Base-by-base conservation (phyloP, 345 rosid species). In the Lepidium sativum region DNA sequence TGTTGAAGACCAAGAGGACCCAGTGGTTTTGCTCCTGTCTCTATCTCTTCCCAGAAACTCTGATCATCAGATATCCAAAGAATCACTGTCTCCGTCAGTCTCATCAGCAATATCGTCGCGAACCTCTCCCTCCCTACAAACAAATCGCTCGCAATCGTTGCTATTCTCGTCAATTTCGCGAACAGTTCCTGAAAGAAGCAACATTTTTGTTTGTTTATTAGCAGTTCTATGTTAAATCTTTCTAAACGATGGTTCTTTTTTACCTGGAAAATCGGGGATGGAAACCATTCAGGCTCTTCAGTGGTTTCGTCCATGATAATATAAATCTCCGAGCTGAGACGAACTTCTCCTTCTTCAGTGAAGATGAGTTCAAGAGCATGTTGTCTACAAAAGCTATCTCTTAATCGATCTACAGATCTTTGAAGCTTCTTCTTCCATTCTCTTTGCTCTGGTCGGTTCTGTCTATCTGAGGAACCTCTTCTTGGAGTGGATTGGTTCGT, bases 41-140 rank as follows among this genome's bases (percentile, higher is more conserved):
- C 94, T 44, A 89, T 79, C 68, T 89, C 96, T 75, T 81, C 87
- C 98, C 98, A 92, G 44, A 92, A 92, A 56, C 53, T 73, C 70
- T 86, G 88, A 73, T 92, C 98, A 72, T 92, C 89, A 12, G 97
- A 89, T 20, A 89, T 89, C 97, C 97, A 92, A 56, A 92, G 80
- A 60, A 92, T 84, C 72, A 92, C 92, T 0, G 98, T 84, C 75
- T 92, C 98, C 1, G 85, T 87, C 29, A 89, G 77, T 71, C 97
- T 84, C 97, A 92, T 87, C 70, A 92, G 70, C 49, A 92, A 63
- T 69, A 89, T 72, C 4, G 98, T 89, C 27, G 97, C 91, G 42
- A 87, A 87, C 60, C 97, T 81, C 80, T 92, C 98, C 70, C 94
- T 79, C 6, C 98, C 98, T 44, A 87, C 86, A 23, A 87, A 84